These are phyloP conservation scores for Aspergillus nanangensis DNA, from an alignment of 495 filamentous ascomycete species.

Conservation along the genomic window DNA sequence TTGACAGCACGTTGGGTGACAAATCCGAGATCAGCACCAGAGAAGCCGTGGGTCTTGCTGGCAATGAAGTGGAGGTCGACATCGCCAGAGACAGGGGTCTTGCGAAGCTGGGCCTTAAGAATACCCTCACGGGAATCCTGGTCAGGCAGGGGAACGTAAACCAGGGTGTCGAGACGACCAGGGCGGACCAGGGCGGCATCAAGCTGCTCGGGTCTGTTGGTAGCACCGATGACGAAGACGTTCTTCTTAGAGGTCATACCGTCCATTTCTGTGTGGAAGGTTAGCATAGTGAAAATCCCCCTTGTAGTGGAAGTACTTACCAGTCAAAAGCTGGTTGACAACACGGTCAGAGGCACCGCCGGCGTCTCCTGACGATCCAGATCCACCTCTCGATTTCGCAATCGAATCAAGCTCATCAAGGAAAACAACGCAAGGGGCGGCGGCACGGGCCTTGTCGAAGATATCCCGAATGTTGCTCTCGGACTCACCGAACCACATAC, in stretches of 20 bases:
- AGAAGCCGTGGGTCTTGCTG: conserved; percentile 97
- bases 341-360: conserved; percentile 99
- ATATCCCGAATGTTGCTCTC: conserved; percentile 99
- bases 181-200: conserved; percentile 97
- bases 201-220: conserved; percentile 96
- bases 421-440: conserved; percentile 98
- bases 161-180: conserved; percentile 95
- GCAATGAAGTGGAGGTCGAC: conserved; percentile 90
- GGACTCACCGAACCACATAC: conserved; percentile 99
- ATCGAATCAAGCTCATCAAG: conserved; percentile 98
- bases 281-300: conserved; percentile 36
- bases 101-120: conserved; percentile 93
- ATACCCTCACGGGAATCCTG: conserved; percentile 82
- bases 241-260: conserved; percentile 99
- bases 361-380: conserved; percentile 91
- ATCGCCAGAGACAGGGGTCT: conserved; percentile 87
- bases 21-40: conserved; percentile 98
- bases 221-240: conserved; percentile 98
- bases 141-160: conserved; percentile 95
- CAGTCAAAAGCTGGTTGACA: conserved; percentile 97
- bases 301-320: conserved; percentile 48
- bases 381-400: conserved; percentile 98
- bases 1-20: conserved; percentile 98
- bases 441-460: conserved; percentile 98
- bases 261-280: conserved; percentile 75